Conservation (phyloP, 371 early-diverging fungal genomes). For the Choanephora cucurbitarum region DNA sequence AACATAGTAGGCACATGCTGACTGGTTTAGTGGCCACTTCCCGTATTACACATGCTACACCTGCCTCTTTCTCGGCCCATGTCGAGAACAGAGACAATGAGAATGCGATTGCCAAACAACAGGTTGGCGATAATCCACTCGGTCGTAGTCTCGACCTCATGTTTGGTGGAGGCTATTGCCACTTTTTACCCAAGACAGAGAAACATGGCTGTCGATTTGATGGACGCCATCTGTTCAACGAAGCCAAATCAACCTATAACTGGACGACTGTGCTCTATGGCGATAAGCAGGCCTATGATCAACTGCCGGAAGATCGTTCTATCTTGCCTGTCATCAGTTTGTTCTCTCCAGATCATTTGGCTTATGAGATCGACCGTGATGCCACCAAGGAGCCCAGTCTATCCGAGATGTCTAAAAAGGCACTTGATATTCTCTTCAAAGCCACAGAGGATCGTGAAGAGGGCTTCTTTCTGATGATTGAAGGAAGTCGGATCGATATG, state of each 20-base stretch:
- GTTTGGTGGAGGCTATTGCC: constrained; percentile 92
- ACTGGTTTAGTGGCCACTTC: constrained; percentile 94
- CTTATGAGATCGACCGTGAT: constrained; percentile 86
- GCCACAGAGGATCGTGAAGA: constrained; percentile 43
- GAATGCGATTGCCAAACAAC: constrained; percentile 84
- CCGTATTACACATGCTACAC: constrained; percentile 92
- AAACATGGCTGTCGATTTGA: constrained; percentile 70
- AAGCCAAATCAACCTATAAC: constrained; percentile 52
- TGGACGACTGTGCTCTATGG: constrained; percentile 58
- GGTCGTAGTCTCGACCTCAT: constrained; percentile 85
- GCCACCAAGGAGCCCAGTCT: constrained; percentile 73
- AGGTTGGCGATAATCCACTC: constrained; percentile 83
- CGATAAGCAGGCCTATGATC: constrained; percentile 61
- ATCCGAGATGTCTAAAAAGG: constrained; percentile 81
- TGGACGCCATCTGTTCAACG: constrained; percentile 58
- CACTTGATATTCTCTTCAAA: constrained; percentile 64
- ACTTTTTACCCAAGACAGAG: constrained; percentile 71
- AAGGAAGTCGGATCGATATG: constrained; percentile 92
- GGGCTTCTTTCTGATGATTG: constrained; percentile 96
- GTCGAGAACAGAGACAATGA: constrained; percentile 77
- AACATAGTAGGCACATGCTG: constrained; percentile 65
- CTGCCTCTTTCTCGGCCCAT: constrained; percentile 83
- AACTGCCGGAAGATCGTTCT: constrained; percentile 18
- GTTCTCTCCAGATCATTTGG: constrained; percentile 78
- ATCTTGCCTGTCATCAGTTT: constrained; percentile 76